Evolutionary conservation across 164 flowering plant species (phyloP).

Genomic region (Stephania japonica): DNA sequence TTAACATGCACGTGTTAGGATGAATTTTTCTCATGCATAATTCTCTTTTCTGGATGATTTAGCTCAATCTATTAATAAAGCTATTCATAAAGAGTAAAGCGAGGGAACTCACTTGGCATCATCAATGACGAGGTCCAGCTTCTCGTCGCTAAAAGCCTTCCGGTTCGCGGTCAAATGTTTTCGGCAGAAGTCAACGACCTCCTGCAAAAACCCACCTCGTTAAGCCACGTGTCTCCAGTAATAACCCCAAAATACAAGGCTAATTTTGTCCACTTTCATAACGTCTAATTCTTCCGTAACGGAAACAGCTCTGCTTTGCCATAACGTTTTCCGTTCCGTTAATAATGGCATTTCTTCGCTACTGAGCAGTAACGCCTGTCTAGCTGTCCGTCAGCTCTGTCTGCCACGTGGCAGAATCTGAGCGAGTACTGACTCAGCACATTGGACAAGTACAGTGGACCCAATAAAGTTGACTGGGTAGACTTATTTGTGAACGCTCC

Average conservation of each 20-base stretch:
- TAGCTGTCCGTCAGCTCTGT: not conserved
- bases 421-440: not conserved
- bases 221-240: not conserved
- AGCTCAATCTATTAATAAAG: too few species aligned
- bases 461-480: not conserved
- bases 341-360: not conserved
- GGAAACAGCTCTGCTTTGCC: not conserved
- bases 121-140: slow-evolving; percentile 67
- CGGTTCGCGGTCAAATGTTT: slow-evolving; percentile 45
- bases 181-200: slow-evolving; percentile 82
- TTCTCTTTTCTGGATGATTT: too few species aligned
- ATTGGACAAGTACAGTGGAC: not conserved
- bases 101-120: slow-evolving; percentile 63
- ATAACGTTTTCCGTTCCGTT: not conserved
- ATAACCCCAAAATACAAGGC: not conserved
- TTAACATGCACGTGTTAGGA: too few species aligned
- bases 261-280: not conserved
- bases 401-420: not conserved
- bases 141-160: slow-evolving; percentile 54
- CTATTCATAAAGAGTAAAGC: not conserved
- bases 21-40: too few species aligned
- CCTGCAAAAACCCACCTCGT: slow-evolving; percentile 35
- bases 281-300: not conserved
- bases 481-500: not conserved
- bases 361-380: not conserved